Evolutionary conservation across 805 yeast genomes (phyloP).

Genomic region (Kodamaea sagamina): DNA sequence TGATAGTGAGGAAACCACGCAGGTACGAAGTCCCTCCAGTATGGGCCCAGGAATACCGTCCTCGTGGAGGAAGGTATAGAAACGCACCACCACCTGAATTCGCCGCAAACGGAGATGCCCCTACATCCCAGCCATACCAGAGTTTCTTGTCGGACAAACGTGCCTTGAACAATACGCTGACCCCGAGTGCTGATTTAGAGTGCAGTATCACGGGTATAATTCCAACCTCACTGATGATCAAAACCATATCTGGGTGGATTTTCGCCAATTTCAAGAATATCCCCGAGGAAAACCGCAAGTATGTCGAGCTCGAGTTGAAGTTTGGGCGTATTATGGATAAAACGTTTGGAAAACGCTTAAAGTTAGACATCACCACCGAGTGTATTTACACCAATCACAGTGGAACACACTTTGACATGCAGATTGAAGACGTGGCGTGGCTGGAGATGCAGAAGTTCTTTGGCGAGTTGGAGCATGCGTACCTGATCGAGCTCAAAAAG

Average conservation of each 20-base stretch:
- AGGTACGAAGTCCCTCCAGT: slow-evolving; percentile 67
- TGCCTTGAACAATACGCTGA: slow-evolving; percentile 34
- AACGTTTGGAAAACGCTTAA: slow-evolving; percentile 59
- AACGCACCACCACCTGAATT: background rate
- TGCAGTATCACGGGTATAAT: slow-evolving; percentile 70
- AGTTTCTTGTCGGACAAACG: slow-evolving; percentile 15
- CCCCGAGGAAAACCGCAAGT: slow-evolving; percentile 52
- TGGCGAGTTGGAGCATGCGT: slow-evolving; percentile 52
- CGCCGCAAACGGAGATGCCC: background rate
- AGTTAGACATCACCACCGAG: slow-evolving; percentile 69
- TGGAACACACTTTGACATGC: slow-evolving; percentile 62
- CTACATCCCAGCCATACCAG: slow-evolving; percentile 1
- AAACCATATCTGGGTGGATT: slow-evolving; percentile 85
- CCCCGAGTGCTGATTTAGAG: slow-evolving; percentile 40
- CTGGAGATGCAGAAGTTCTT: slow-evolving; percentile 56
- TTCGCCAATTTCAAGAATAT: slow-evolving; percentile 76
- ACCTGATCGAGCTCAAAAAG: slow-evolving; percentile 43
- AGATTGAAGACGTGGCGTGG: slow-evolving; percentile 63
- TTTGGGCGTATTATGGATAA: slow-evolving; percentile 72
- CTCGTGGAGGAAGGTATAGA: slow-evolving; percentile 13
- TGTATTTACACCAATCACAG: slow-evolving; percentile 57
- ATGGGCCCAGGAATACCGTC: slow-evolving; percentile 77
- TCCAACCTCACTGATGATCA: slow-evolving; percentile 78
- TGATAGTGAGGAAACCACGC: slow-evolving; percentile 50
- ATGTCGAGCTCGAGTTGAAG: slow-evolving; percentile 71